Evolutionary conservation across 257 asterid species (phyloP), one percentile per base, ranked within the genome.

Genomic region (Lycium barbarum): DNA sequence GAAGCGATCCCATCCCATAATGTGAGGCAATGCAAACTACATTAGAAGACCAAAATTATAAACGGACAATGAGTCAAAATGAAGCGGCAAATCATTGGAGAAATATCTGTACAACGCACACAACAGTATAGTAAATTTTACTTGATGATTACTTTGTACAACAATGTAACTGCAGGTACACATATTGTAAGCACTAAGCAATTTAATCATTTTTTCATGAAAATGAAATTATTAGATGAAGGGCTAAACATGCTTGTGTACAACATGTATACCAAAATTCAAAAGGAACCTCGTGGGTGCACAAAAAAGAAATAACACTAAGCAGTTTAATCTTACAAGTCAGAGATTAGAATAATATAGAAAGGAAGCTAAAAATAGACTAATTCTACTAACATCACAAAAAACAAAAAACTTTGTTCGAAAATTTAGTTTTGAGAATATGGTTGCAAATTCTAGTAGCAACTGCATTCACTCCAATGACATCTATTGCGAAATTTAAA

Each of bases 11-110:
- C 99, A 96, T 82, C 99, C 99, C 94, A 96, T 85, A 83, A 96
- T 90, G 89, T 95, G 97, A 17, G 99, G 99, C 91, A 96, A 89
- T 62, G 98, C 98, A 91, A 92, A 96, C 99, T 96, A 95, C 92
- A 88, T 14, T 55, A 81, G 47, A 22, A 13, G 22, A 74, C 13
- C 43, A 74, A 74, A 74, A 51, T 13, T 51, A 74, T 74, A 49
- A 74, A 47, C 7, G 33, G 13, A 74, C 43, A 49, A 74, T 22
- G 62, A 49, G 20, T 51, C 7, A 49, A 36, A 74, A 74, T 3
- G 22, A 49, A 74, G 62, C 13, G 2, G 20, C 81, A 74, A 47
- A 17, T 49, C 2, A 7, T 1, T 74, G 57, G 81, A 74, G 62
- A 22, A 14, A 74, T 7, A 74, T 49, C 49, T 49, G 62, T 22